Conservation (phyloP, 306 rosid genomes). For the Canavalia ensiformis region DNA sequence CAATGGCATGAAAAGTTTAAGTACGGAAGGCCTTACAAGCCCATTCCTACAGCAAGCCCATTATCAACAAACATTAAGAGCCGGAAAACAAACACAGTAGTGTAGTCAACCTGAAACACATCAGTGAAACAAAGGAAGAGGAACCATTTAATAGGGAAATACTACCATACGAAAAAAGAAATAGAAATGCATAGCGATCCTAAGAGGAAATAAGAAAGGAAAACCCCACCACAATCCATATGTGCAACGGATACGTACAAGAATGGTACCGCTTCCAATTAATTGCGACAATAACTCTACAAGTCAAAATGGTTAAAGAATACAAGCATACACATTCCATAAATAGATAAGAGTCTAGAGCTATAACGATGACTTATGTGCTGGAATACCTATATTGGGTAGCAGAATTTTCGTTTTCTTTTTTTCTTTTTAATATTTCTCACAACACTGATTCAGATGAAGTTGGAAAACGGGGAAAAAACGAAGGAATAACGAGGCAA, state of each 20-base stretch:
- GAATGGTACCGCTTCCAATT: slow-evolving; percentile 90
- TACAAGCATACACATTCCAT: slow-evolving; percentile 26
- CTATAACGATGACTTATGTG: background rate
- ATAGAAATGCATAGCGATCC: background rate
- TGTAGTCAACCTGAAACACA: slow-evolving; percentile 83
- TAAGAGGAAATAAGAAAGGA: slow-evolving; percentile 29
- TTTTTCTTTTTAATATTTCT: background rate
- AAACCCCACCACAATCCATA: slow-evolving; percentile 93
- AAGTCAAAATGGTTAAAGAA: slow-evolving; percentile 52
- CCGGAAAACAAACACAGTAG: slow-evolving; percentile 90
- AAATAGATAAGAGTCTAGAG: background rate
- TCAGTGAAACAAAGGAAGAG: background rate
- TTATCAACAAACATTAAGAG: slow-evolving; percentile 96
- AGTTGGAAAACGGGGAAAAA: background rate
- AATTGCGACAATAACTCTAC: slow-evolving; percentile 85
- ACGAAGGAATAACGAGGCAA: background rate
- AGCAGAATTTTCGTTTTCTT: background rate
- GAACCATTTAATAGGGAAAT: background rate
- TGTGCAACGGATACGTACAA: slow-evolving; percentile 86
- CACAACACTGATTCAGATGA: background rate
- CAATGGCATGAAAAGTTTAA: slow-evolving; percentile 36
- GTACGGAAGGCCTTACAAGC: slow-evolving; percentile 82
- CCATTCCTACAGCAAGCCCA: slow-evolving; percentile 98
- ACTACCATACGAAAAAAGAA: background rate
- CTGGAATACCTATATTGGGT: background rate